phyloP scores from a whole-genome alignment of 495 filamentous ascomycete species.

The Podospora pseudoanserina region DNA sequence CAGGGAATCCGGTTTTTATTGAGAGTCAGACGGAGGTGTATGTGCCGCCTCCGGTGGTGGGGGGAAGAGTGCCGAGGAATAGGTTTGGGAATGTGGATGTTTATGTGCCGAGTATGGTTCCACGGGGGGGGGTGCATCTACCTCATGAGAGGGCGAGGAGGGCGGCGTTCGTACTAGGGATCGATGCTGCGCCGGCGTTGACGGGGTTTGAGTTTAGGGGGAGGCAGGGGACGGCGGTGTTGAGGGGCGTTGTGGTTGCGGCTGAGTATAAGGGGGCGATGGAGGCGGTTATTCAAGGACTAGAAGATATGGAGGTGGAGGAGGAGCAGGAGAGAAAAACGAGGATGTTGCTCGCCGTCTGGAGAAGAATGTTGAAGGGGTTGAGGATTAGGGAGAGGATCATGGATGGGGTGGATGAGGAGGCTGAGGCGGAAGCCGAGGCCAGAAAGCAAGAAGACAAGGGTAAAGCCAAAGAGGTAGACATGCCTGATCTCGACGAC shows the following conservation, averaged over 20 bases:
- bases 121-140: conserved; percentile 68
- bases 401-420: conserved; percentile 46
- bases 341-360: conserved; percentile 59
- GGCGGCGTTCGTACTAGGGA: conserved; percentile 70
- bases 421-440: conserved; percentile 33
- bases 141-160: conserved; percentile 59
- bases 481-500: conserved; percentile 25
- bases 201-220: conserved; percentile 86
- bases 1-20: conserved; percentile 60
- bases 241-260: conserved; percentile 73
- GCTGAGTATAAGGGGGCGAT: conserved; percentile 67
- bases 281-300: conserved; percentile 57
- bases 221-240: conserved; percentile 72
- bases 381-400: conserved; percentile 77
- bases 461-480: conserved; percentile 20
- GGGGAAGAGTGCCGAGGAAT: conserved; percentile 79
- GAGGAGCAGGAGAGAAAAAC: conserved; percentile 54
- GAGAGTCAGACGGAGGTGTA: conserved; percentile 74
- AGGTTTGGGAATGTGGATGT: conserved; percentile 85
- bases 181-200: conserved; percentile 87
- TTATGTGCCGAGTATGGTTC: conserved; percentile 91
- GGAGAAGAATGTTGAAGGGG: conserved; percentile 71
- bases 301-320: conserved; percentile 59
- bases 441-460: conserved; percentile 28
- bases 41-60: conserved; percentile 66